Conservation (phyloP, 176 grass and related monocot genomes). For the Hordeum vulgare region DNA sequence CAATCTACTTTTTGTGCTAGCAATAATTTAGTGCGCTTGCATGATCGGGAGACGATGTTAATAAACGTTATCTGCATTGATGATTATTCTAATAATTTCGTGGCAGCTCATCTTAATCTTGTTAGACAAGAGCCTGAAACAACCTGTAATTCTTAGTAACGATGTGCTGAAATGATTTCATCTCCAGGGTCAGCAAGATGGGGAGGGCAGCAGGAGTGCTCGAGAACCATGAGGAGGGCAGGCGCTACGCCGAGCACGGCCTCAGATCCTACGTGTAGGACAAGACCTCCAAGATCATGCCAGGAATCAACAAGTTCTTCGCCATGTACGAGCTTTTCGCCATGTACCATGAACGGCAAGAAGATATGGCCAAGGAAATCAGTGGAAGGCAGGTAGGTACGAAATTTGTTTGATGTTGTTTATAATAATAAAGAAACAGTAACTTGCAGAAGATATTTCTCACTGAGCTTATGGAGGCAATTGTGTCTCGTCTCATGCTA, state of each 20-base stretch:
- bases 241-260: slow-evolving; percentile 52
- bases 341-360: too few relatives aligned
- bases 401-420: too few relatives aligned
- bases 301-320: slow-evolving; percentile 65
- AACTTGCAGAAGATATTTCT: too few relatives aligned
- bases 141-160: background rate
- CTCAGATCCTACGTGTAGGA: slow-evolving; percentile 54
- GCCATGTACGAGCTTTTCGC: too few relatives aligned
- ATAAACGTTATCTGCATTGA: background rate
- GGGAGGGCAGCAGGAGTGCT: slow-evolving; percentile 63
- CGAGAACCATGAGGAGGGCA: slow-evolving; percentile 67
- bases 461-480: too few relatives aligned
- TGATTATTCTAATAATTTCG: background rate
- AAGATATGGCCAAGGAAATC: too few relatives aligned
- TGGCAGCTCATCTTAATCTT: too few relatives aligned
- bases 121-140: too few relatives aligned
- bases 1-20: background rate
- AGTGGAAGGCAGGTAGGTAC: too few relatives aligned
- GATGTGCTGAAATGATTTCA: background rate
- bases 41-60: background rate
- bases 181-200: slow-evolving; percentile 71
- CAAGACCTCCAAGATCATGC: slow-evolving; percentile 77
- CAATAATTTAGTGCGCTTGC: background rate
- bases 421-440: too few relatives aligned
- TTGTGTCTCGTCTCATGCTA: too few relatives aligned